Evolutionary conservation across 2,329 filamentous ascomycete genomes (phyloP).

Genomic region (Fusarium brachygibbosum): DNA sequence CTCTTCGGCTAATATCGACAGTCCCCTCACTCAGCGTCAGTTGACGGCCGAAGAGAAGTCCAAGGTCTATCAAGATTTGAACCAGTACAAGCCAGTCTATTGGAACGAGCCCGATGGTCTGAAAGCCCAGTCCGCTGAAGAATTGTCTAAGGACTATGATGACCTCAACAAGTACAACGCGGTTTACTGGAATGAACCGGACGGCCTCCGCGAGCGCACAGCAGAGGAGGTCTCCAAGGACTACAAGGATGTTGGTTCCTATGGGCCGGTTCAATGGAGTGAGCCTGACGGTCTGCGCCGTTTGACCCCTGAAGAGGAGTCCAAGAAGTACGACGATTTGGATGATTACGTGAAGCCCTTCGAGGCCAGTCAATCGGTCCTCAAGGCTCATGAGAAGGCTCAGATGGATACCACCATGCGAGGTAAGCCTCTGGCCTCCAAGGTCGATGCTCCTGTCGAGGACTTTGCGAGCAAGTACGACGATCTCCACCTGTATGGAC

Average conservation of each 20-base stretch:
- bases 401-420: slow-evolving; percentile 51
- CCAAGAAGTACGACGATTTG: slow-evolving; percentile 54
- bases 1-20: slow-evolving; percentile 49
- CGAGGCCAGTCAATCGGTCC: slow-evolving; percentile 51
- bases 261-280: slow-evolving; percentile 52
- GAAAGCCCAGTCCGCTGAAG: slow-evolving; percentile 49
- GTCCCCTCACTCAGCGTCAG: slow-evolving; percentile 46
- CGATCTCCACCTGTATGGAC: slow-evolving; percentile 59
- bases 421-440: slow-evolving; percentile 55
- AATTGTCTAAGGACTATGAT: slow-evolving; percentile 54
- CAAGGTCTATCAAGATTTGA: slow-evolving; percentile 58
- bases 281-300: slow-evolving; percentile 52
- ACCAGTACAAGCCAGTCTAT: slow-evolving; percentile 53
- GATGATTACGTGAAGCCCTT: slow-evolving; percentile 54
- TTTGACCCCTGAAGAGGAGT: slow-evolving; percentile 49
- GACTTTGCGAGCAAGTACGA: slow-evolving; percentile 54
- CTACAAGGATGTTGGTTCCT: slow-evolving; percentile 59
- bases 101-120: slow-evolving; percentile 56
- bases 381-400: slow-evolving; percentile 48
- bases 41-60: slow-evolving; percentile 53
- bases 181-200: slow-evolving; percentile 51
- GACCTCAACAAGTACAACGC: slow-evolving; percentile 54
- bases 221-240: slow-evolving; percentile 54
- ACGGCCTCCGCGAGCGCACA: slow-evolving; percentile 50
- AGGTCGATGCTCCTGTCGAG: slow-evolving; percentile 51